These are phyloP conservation scores for Debaryomyces coudertii DNA, from an alignment of 1,139 yeast species.

Conservation along the genomic window DNA sequence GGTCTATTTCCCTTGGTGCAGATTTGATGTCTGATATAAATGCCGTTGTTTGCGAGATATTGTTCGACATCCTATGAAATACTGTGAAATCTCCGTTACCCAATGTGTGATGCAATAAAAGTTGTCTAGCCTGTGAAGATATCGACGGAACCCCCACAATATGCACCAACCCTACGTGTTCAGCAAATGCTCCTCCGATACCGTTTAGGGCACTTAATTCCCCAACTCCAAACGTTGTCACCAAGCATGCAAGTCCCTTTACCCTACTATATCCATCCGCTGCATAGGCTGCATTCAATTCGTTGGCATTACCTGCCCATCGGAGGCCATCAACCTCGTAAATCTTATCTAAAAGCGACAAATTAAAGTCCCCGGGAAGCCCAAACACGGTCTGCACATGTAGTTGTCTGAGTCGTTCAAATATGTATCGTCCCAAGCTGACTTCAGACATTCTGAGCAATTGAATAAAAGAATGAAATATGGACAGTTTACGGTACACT, in stretches of 20 bases:
- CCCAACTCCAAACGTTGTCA: constrained; percentile 48
- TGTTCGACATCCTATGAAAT: constrained; percentile 55
- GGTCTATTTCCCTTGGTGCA: constrained; percentile 73
- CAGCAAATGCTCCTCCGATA: constrained; percentile 46
- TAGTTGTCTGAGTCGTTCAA: constrained; percentile 46
- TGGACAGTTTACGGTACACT: neutral
- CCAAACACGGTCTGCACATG: constrained; percentile 45
- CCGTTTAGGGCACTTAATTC: constrained; percentile 45
- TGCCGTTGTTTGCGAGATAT: constrained; percentile 68
- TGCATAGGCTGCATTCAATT: constrained; percentile 47
- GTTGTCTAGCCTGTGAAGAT: constrained; percentile 40
- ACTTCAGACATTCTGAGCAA: constrained; percentile 34
- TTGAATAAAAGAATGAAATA: neutral
- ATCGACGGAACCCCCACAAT: constrained; percentile 46
- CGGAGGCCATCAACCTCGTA: constrained; percentile 40
- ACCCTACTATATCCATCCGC: constrained; percentile 47
- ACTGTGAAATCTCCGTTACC: constrained; percentile 51
- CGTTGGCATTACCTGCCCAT: constrained; percentile 50
- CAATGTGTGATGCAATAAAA: constrained; percentile 47
- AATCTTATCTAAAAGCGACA: constrained; percentile 39
- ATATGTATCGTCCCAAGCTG: constrained; percentile 45
- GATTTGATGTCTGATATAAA: constrained; percentile 61
- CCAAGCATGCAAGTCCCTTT: constrained; percentile 39
- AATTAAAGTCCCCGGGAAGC: constrained; percentile 46
- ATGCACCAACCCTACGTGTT: constrained; percentile 44